Evolutionary conservation across 257 asterid genomes (phyloP), one percentile per base, ranked within the genome.

Genomic region (Lithospermum erythrorhizon): DNA sequence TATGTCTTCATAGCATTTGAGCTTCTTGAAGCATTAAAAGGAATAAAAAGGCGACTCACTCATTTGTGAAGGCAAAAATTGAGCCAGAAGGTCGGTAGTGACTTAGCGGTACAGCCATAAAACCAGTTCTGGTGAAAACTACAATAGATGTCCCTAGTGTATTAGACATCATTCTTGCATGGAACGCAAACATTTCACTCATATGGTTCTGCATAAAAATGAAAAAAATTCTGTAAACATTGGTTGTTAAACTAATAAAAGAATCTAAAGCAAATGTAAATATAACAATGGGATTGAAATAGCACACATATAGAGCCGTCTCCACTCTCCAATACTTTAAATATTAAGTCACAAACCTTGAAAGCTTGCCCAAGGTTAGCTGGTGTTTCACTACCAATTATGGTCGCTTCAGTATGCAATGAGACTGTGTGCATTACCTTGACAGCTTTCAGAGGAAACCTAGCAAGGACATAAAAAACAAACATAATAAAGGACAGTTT

Each of bases 151-250:
- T 91, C 68, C 90, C 95, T 52, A 91, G 90, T 19, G 96, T 91
- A 80, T 91, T 84, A 57, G 98, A 86, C 90, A 91, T 91, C 95
- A 84, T 88, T 18, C 96, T 91, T 58, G 95, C 94, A 82, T 91
- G 98, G 82, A 75, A 88, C 37, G 96, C 98, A 80, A 91, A 91
- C 95, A 91, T 91, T 68, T 91, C 98, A 3, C 98, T 91, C 96
- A 82, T 91, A 61, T 88, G 98, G 65, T 91, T 91, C 98, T 91
- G 95, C 77, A 72, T 49, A 72, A 61, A 61, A 68, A n/a, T n/a
- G 55, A 60, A 51, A 62, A 58, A 63, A 48, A 57, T 57, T 48
- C 22, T 64, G 41, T 21, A 62, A 30, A 57, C 53, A 65, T 41
- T 27, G 16, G 58, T 62, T 52, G 67, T 32, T 55, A 55, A 64